Evolutionary conservation across 352 stramenopile genomes (phyloP), one percentile per base, ranked within the genome.

Genomic region (Phytopythium helicoides): DNA sequence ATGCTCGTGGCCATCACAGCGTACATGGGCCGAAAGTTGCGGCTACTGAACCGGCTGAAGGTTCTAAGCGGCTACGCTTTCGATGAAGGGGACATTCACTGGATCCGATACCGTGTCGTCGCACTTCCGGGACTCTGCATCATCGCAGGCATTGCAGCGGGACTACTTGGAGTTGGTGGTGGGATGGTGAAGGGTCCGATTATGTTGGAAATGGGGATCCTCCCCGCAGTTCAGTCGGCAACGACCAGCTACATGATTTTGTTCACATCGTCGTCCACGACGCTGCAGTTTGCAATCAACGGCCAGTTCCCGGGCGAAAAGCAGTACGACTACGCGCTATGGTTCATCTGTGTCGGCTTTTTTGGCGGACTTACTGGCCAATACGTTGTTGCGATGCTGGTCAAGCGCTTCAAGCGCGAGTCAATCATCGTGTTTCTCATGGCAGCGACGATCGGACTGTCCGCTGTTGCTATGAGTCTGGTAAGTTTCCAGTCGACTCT

Each of bases 151-250:
- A 80, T 99, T 21, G 94, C 93, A 49, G 96, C 95, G 11, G 96
- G 96, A 14, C 76, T 99, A 36, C 87, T 99, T 52, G 97, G 97
- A 12, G 91, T 99, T 18, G 96, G 96, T 41, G 97, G 96, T 38
- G 96, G 96, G 38, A 98, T 99, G 72, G 93, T 99, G 22, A 98
- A 98, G 58, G 95, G 96, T 0, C 96, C 96, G 1, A 84, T 99
- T 46, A 98, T 99, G 96, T 82, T 99, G 1, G 90, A 98, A 23
- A 98, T 99, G 89, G 96, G 95, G 15, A 91, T 99, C 22, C 68
- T 98, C 21, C 84, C 84, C 1, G 62, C 71, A 4, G 80, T 94
- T 41, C 87, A 97, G 31, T 95, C 86, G 6, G 93, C 94, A 19
- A 98, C 95, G 2, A 94, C 92, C 33, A 97, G 94, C 54, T 94